Base-by-base conservation (phyloP, 2,329 filamentous ascomycete genomes). In the Ophiognomonia clavigignenti-juglandacearum region DNA sequence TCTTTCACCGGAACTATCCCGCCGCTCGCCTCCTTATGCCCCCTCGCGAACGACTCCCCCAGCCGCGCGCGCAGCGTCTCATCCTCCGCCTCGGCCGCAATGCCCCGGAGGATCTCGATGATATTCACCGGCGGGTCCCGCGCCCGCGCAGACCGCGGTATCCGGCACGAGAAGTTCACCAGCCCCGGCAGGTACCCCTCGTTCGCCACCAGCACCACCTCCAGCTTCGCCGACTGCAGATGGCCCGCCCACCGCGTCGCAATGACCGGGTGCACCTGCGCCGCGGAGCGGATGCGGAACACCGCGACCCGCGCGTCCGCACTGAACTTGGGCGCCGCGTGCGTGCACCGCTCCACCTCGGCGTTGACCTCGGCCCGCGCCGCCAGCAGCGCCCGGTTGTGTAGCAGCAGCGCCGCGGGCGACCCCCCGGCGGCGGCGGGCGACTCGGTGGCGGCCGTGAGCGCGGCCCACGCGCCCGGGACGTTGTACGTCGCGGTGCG, bases 111-210 rank as follows among this genome's bases (percentile, higher is more conserved):
- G 2, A 71, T 73, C 54, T 77, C 70, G 43, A 85, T 85, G 45
- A 85, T 83, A 49, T 85, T 77, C 9, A 85, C 77, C 1, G 78
- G 75, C 3, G 73, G 71, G 14, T 79, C 72, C 23, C 70, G 65
- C 14, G 62, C 68, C 49, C 74, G 65, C 2, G 81, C 82, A 48
- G 72, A 75, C 39, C 74, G 68, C 0, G 82, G 73, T 6, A 86
- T 65, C 2, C 83, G 74, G 53, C 83, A 86, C 1, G 78, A 83
- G 62, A 86, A 86, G 56, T 85, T 83, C 20, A 86, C 81, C 60
- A 77, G 73, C 2, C 70, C 80, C 0, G 76, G 72, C 0, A 83
- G 58, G 53, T 86, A 86, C 0, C 82, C 82, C 47, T 81, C 76
- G 47, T 87, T 86, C 0, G 82, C 83, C 4, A 82, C 81, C 54